Evolutionary conservation across 2,329 filamentous ascomycete genomes (phyloP), one percentile per base, ranked within the genome.

Genomic region (Bimuria novae-zelandiae): DNA sequence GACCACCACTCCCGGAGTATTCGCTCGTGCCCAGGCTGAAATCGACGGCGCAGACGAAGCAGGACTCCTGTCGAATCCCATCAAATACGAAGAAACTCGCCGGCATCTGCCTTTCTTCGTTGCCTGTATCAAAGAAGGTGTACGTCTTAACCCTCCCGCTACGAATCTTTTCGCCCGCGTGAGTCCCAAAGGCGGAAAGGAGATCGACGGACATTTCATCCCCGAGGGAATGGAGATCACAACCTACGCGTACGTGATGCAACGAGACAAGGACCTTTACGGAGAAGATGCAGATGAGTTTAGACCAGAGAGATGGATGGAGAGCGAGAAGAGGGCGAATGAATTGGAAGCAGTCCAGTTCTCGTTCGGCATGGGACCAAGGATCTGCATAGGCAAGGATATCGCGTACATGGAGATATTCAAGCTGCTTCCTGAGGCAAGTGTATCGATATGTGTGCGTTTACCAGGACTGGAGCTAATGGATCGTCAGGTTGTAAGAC

Each of bases 161-260:
- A 77, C 80, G 1, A 82, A 79, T 51, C 75, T 82, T 22, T 80
- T 83, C 61, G 76, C 80, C 2, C 74, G 81, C 0, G 64, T 79
- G 4, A 70, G 49, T 7, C 63, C 65, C 3, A 52, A 60, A 16
- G 61, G 55, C 3, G 69, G 67, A 2, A 67, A 77, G 29, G 61
- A 72, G 5, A 62, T 79, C 2, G 75, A 75, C 39, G 76, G 74
- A 2, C 65, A 72, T 16, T 73, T 71, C 37, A 68, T 75, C 4
- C 76, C 77, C 0, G 70, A 65, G 1, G 77, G 77, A 0, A 73
- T 70, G 0, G 79, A 82, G 59, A 67, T 83, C 8, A 77, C 77
- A 0, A 76, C 70, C 23, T 77, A 80, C 52, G 75, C 79, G 3
- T 82, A 77, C 65, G 66, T 77, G 14, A 72, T 81, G 39, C 76